These are phyloP conservation scores for Cucurbita pepo DNA, from an alignment of 306 rosid genomes.

Conservation along the genomic window DNA sequence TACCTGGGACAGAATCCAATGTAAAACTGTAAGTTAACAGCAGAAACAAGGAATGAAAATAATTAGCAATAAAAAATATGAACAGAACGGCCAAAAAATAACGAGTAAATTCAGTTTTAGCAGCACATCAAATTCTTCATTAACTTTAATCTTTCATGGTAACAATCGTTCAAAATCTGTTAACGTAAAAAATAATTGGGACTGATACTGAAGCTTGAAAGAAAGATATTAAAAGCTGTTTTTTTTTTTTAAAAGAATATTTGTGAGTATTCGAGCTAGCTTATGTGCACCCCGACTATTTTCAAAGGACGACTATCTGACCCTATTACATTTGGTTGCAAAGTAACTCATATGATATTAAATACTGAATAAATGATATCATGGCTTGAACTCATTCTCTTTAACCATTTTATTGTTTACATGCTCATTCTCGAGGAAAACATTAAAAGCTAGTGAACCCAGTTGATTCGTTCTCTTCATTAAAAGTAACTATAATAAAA, in stretches of 20 bases:
- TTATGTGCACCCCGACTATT: too few species aligned
- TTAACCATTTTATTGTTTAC: too few species aligned
- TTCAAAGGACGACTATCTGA: too few species aligned
- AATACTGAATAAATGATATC: too few species aligned
- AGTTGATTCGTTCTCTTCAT: neutral
- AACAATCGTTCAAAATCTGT: neutral
- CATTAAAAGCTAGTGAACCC: neutral
- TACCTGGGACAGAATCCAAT: constrained; percentile 36
- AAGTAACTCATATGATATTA: too few species aligned
- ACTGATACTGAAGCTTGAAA: neutral
- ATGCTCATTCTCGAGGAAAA: too few species aligned
- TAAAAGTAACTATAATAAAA: neutral
- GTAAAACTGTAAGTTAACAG: neutral
- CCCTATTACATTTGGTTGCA: too few species aligned
- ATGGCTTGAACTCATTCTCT: too few species aligned
- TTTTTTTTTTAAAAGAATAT: too few species aligned
- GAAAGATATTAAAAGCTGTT: neutral
- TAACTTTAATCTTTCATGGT: constrained; percentile 1
- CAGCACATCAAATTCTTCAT: neutral
- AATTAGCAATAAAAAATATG: neutral
- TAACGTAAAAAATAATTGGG: neutral
- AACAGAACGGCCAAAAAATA: neutral
- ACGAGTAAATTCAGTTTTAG: neutral
- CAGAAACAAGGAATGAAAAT: neutral
- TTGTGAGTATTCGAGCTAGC: too few species aligned